Evolutionary conservation across 2,329 filamentous ascomycete species (phyloP), one percentile per base, ranked within the genome.

Genomic region (Ophiostoma fasciatum): DNA sequence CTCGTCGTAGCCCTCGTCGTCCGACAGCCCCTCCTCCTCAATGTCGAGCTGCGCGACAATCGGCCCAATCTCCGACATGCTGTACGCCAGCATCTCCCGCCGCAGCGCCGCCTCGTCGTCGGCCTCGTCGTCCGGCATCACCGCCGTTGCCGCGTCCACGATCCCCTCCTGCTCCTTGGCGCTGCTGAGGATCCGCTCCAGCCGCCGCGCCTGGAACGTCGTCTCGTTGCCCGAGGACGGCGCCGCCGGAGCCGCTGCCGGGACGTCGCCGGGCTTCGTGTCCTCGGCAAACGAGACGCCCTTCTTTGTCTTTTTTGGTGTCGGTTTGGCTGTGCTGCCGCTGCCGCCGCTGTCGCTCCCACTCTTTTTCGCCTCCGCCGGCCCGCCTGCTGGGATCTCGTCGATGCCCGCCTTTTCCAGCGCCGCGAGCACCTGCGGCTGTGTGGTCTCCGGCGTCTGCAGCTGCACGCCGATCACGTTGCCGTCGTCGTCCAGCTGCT

Each of bases 21-120:
- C 65, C 11, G 62, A 61, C 11, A 12, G 11, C n/a, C 64, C 62
- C 18, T 65, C 71, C 41, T 87, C 78, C 43, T 93, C 83, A 2
- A 96, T 57, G 39, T 92, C 74, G 31, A 98, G 69, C 57, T 96
- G 85, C 13, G 90, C 90, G 13, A 98, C 90, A 3, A 98, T 82
- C 26, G 83, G 75, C 4, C 85, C 84, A 39, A 98, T 78, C 54
- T 96, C 88, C 30, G 79, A 78, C 56, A 94, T 67, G 42, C 82
- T 78, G 51, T 96, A 98, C 43, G 82, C 70, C 7, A 96, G 66
- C 87, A 98, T 96, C 50, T 94, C 78, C 39, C 78, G 73, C 6
- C 90, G 77, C 18, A 94, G 57, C 22, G 69, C 69, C 4, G 84
- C 81, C 43, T 94, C 88, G 45, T 93, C 85, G 11, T 71, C 64